phyloP scores from a whole-genome alignment of 2,329 filamentous ascomycete species.

The Beauveria sp. region DNA sequence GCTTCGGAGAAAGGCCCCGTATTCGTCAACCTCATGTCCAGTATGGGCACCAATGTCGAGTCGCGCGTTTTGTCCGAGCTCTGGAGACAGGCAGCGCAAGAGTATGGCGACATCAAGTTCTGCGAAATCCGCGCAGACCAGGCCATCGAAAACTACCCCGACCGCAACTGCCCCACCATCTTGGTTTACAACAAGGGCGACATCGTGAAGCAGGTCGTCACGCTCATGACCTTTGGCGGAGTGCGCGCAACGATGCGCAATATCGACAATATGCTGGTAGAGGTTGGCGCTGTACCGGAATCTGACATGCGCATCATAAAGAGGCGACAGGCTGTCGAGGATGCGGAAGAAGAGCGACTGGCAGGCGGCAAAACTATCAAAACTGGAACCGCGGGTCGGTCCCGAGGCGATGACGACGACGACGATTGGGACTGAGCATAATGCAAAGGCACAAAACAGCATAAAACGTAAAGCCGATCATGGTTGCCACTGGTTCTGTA shows the following conservation, averaged over 20 bases:
- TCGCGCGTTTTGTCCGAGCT: constrained; percentile 76
- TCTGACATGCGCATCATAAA: constrained; percentile 71
- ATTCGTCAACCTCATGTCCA: constrained; percentile 75
- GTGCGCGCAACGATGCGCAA: constrained; percentile 62
- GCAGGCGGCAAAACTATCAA: constrained; percentile 38
- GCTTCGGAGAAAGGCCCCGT: constrained; percentile 64
- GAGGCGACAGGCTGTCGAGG: constrained; percentile 50
- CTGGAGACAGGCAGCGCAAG: constrained; percentile 74
- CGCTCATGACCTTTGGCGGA: constrained; percentile 70
- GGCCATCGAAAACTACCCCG: constrained; percentile 95
- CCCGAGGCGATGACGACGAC: constrained; percentile 39
- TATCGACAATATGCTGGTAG: constrained; percentile 73
- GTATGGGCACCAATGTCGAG: constrained; percentile 72
- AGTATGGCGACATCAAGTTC: constrained; percentile 94
- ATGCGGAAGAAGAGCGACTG: constrained; percentile 51
- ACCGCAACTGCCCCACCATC: constrained; percentile 89
- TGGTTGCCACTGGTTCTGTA: not conserved
- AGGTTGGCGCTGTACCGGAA: constrained; percentile 69
- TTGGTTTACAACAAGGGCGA: constrained; percentile 88
- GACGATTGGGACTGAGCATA: constrained; percentile 51
- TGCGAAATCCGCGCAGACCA: constrained; percentile 88
- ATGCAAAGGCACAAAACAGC: not conserved
- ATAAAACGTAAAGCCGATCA: not conserved
- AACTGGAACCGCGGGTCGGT: constrained; percentile 39
- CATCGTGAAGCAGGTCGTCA: constrained; percentile 88